Evolutionary conservation across 2,329 filamentous ascomycete species (phyloP).

Genomic region (Myriosclerotinia curreyana): DNA sequence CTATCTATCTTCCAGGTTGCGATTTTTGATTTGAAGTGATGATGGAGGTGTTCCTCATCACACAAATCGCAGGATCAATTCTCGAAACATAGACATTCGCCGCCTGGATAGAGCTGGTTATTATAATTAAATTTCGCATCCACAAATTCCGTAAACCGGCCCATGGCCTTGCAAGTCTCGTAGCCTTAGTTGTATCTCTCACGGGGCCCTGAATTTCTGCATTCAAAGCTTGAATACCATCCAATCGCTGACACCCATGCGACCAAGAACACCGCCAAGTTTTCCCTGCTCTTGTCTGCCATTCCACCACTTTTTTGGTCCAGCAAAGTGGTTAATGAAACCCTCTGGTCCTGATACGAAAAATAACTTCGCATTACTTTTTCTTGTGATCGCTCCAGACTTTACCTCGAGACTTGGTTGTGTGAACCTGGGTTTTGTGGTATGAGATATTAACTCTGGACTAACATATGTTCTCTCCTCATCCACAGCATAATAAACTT

Average conservation of each 20-base stretch:
- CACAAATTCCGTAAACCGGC: neutral
- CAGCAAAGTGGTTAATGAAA: slow-evolving; percentile 16
- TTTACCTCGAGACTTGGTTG: neutral
- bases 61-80: neutral
- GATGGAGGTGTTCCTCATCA: neutral
- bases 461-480: slow-evolving; percentile 69
- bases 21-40: neutral
- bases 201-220: neutral
- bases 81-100: neutral
- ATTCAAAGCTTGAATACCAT: slow-evolving; percentile 40
- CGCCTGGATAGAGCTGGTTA: neutral
- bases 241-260: slow-evolving; percentile 47
- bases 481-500: slow-evolving; percentile 76
- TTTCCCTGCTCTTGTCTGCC: slow-evolving; percentile 73
- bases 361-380: slow-evolving; percentile 50
- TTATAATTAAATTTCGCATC: neutral
- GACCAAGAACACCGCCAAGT: slow-evolving; percentile 64
- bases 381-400: too few species aligned
- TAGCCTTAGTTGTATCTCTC: too few species aligned
- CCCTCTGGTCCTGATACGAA: slow-evolving; percentile 27
- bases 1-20: neutral
- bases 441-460: slow-evolving; percentile 48
- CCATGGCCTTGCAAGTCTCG: neutral
- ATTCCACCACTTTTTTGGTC: slow-evolving; percentile 10
- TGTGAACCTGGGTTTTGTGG: neutral